Base-by-base conservation (phyloP, 495 filamentous ascomycete species). In the Aspergillus wentii region DNA sequence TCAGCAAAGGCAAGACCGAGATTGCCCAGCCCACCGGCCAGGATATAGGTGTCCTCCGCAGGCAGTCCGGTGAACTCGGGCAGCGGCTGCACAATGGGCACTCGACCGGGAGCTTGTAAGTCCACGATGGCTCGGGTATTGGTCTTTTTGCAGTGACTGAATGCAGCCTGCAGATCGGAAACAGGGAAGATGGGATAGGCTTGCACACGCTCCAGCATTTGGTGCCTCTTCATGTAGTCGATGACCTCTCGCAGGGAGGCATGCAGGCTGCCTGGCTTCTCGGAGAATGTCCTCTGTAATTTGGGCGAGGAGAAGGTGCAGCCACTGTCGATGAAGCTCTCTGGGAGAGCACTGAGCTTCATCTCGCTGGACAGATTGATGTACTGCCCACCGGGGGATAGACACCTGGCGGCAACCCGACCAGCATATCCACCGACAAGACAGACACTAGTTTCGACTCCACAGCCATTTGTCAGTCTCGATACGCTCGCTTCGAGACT, bases 1-100 rank as follows among this genome's bases (percentile, higher is more conserved):
- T 51, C 46, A 9, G 57, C 50, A 18, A 69, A 22, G 9, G 50
- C 53, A 11, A 59, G 38, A 4, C 66, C 66, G 0, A 70, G 40
- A 8, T 57, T 59, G 1, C 65, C 59, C 5, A 67, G 39, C 11
- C 62, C 61, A 11, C 66, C 63, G 2, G 51, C 45, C 3, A 70
- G 36, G 1, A 64, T 20, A 20, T 59, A 66, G 5, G 53, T 53
- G 9, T 49, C 38, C 4, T 47, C 31, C 1, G 34, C n/a, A 19
- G 43, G 38, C 40, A 52, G 18, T n/a, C n/a, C n/a, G n/a, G n/a
- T n/a, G n/a, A n/a, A n/a, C n/a, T n/a, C n/a, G 33, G 35, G 49
- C 7, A 51, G 9, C 8, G 47, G 52, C 1, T 40, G 43, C 9
- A 56, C 33, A 35, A 52, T 50, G 4, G 39, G 52, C 3, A 58